phyloP scores from a whole-genome alignment of 1,284 basidiomycete genomes.

The Sutorius eximius region DNA sequence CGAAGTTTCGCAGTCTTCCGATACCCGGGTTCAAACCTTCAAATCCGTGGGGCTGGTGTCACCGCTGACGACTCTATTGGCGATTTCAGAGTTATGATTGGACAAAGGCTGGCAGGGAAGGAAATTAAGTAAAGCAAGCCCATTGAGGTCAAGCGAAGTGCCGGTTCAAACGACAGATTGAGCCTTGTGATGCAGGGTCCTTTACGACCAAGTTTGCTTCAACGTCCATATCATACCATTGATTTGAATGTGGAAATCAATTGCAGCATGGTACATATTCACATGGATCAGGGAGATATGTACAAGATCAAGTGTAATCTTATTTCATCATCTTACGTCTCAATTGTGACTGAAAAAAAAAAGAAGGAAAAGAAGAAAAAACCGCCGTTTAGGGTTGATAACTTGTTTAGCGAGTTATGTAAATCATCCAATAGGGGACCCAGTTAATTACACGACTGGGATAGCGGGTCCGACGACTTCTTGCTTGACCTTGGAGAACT shows the following conservation, averaged over 20 bases:
- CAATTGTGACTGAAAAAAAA: neutral
- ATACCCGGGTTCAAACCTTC: too few species aligned
- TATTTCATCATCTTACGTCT: neutral
- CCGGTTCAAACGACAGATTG: too few species aligned
- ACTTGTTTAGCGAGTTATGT: neutral
- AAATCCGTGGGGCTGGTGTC: too few species aligned
- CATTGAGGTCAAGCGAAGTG: too few species aligned
- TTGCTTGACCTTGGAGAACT: conserved; percentile 37
- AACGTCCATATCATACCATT: neutral
- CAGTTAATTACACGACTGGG: neutral
- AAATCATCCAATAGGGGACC: neutral
- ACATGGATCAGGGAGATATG: neutral
- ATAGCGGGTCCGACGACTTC: conserved; percentile 31
- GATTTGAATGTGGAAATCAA: neutral
- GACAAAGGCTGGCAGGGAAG: too few species aligned
- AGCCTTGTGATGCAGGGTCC: neutral
- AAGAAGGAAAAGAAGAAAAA: neutral
- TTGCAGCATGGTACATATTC: conserved; percentile 7
- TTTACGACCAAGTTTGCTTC: neutral
- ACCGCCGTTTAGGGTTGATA: neutral
- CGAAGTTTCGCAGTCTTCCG: too few species aligned
- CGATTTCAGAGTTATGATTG: too few species aligned
- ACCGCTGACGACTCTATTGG: too few species aligned
- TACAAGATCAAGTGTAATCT: neutral
- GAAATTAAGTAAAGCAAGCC: too few species aligned